Conservation (phyloP, 23 red algal species). For the Gracilaria vermiculophylla region DNA sequence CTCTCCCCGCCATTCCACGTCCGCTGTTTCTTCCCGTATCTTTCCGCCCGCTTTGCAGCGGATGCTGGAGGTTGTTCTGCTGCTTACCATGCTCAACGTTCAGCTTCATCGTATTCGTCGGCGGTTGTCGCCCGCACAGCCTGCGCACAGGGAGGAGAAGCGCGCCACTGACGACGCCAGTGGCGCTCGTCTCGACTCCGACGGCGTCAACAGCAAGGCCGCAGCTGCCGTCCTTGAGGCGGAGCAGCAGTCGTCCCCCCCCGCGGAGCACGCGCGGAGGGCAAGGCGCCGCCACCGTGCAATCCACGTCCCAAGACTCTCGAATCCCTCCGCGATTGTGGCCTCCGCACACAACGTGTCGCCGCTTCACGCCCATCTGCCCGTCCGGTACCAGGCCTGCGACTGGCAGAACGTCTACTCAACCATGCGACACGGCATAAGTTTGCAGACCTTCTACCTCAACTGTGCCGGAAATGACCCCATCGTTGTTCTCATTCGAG, state of each 20-base stretch:
- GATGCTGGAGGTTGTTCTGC: not conserved
- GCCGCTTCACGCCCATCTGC: conserved; percentile 43
- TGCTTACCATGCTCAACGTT: conserved; percentile 8
- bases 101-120: conserved; percentile 19
- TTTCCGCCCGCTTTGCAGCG: not conserved
- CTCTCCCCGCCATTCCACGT: not conserved
- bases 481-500: conserved; percentile 56
- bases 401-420: conserved; percentile 77
- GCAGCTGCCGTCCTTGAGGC: not conserved
- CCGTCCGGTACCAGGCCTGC: conserved; percentile 52
- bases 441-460: conserved; percentile 70
- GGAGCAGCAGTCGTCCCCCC: not conserved
- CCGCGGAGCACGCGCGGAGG: not conserved
- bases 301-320: not conserved
- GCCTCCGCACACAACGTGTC: not conserved
- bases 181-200: not conserved
- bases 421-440: conserved; percentile 73
- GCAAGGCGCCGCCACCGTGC: not conserved
- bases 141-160: not conserved
- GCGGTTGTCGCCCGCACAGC: not conserved
- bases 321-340: not conserved
- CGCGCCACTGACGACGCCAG: not conserved
- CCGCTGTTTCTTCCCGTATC: not conserved
- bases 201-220: not conserved
- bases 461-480: conserved; percentile 53